Base-by-base conservation (phyloP, 176 grass and related monocot species). In the Bromus sterilis region DNA sequence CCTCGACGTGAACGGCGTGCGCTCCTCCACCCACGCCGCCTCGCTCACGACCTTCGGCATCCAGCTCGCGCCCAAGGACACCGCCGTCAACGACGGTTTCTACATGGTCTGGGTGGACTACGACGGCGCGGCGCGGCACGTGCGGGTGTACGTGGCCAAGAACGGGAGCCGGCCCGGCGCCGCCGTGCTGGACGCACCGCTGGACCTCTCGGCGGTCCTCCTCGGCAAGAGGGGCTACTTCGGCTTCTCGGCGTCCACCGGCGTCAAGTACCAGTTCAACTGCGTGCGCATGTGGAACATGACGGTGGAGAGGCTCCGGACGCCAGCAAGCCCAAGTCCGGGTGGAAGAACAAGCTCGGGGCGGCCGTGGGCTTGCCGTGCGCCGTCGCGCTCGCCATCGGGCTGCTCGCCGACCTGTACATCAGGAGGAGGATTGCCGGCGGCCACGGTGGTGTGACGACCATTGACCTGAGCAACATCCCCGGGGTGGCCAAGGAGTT, bases 161-260 rank as follows among this genome's bases (percentile, higher is more conserved):
- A 26, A 69, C 31, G 37, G 9, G 1, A 16, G 0, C 20, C 92
- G 85, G 76, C 90, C 92, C 9, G 9, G 29, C 7, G 2, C 9
- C 16, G 24, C 75, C 8, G 95, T 89, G 26, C 78, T 97, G 60
- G 48, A 85, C 67, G 48, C 83, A 46, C 8, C 90, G 18, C 81
- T 94, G 48, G 86, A 97, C 82, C 83, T 97, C 64, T 85, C 91
- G 26, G 1, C 32, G 0, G 0, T 81, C 53, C 56, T 97, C 56
- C 5, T 30, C 42, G 67, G 13, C 0, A 75, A 44, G 35, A 14
- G 1, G 23, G 87, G 78, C 21, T 94, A 89, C 80, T 90, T 94
- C 70, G 95, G 95, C 64, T 97, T 97, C 90, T 85, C 95, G 33
- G 95, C 83, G 53, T 87, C 92, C 48, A 98, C 95, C 44, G 88